Conservation (phyloP, 2,329 filamentous ascomycete species). For the Hypoxylon sp. region DNA sequence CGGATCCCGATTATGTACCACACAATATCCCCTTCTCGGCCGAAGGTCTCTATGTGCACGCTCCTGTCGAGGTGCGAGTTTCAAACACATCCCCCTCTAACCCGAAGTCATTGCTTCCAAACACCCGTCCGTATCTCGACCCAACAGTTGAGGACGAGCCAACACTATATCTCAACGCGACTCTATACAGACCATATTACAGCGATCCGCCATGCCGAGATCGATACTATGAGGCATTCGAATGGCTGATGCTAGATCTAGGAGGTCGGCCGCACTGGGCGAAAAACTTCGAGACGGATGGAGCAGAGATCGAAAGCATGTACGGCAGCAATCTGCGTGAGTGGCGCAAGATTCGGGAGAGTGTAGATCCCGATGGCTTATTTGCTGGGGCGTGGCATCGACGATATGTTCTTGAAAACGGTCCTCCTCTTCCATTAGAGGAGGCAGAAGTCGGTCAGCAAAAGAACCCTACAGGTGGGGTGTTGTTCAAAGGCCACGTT, state of each 20-base stretch:
- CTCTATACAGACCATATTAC: slow-evolving; percentile 83
- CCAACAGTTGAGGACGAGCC: slow-evolving; percentile 73
- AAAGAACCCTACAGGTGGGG: slow-evolving; percentile 25
- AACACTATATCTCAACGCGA: slow-evolving; percentile 89
- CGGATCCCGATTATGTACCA: slow-evolving; percentile 69
- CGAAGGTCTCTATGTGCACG: slow-evolving; percentile 83
- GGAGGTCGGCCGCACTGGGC: slow-evolving; percentile 89
- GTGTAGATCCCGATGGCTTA: slow-evolving; percentile 82
- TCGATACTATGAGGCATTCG: slow-evolving; percentile 88
- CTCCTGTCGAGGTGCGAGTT: slow-evolving; percentile 91
- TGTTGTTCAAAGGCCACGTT: slow-evolving; percentile 38
- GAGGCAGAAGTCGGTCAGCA: slow-evolving; percentile 42
- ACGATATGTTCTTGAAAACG: slow-evolving; percentile 64
- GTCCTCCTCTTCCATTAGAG: slow-evolving; percentile 42
- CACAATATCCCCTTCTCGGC: slow-evolving; percentile 82
- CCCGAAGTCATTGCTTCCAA: slow-evolving; percentile 34
- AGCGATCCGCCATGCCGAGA: slow-evolving; percentile 77
- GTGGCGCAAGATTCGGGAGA: slow-evolving; percentile 74
- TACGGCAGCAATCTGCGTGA: slow-evolving; percentile 73
- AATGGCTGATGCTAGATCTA: slow-evolving; percentile 88
- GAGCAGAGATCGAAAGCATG: slow-evolving; percentile 68
- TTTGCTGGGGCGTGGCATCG: slow-evolving; percentile 93
- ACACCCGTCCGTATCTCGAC: slow-evolving; percentile 66
- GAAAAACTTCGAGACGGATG: slow-evolving; percentile 80
- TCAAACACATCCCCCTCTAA: slow-evolving; percentile 68